Evolutionary conservation across 208 protist species (phyloP).

Genomic region (Naegleria lovaniensis): DNA sequence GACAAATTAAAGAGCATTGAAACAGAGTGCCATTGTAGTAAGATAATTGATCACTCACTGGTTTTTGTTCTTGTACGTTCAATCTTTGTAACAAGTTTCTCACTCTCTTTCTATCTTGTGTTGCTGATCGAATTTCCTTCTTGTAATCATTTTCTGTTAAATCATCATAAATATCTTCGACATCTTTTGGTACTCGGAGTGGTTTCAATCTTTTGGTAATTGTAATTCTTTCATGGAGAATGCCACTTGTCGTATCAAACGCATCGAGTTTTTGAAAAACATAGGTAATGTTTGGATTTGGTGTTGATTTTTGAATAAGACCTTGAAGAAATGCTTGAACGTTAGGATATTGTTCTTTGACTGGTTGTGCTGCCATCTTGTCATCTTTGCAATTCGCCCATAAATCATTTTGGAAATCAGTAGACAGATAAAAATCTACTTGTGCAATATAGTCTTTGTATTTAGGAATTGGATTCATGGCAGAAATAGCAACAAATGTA

Average conservation of each 20-base stretch:
- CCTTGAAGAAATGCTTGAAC: not conserved
- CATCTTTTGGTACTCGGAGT: not conserved
- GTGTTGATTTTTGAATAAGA: not conserved
- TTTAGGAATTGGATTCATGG: not conserved
- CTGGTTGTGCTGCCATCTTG: not conserved
- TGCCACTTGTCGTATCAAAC: not conserved
- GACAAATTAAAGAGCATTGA: not conserved
- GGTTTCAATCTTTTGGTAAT: not conserved
- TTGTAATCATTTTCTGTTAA: not conserved
- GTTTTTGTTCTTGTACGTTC: not conserved
- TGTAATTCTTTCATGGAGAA: not conserved
- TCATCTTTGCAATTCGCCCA: not conserved
- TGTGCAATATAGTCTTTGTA: not conserved
- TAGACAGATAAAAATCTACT: not conserved
- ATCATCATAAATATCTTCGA: not conserved
- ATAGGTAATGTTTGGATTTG: not conserved
- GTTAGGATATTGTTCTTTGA: not conserved
- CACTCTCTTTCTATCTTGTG: not conserved
- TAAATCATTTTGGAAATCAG: not conserved
- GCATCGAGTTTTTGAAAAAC: not conserved
- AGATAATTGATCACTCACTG: too few relatives aligned
- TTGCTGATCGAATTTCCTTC: not conserved
- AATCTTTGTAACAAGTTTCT: not conserved
- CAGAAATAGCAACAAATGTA: not conserved
- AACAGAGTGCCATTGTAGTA: not conserved